Evolutionary conservation across 306 rosid species (phyloP).

Genomic region (Lagenaria siceraria): DNA sequence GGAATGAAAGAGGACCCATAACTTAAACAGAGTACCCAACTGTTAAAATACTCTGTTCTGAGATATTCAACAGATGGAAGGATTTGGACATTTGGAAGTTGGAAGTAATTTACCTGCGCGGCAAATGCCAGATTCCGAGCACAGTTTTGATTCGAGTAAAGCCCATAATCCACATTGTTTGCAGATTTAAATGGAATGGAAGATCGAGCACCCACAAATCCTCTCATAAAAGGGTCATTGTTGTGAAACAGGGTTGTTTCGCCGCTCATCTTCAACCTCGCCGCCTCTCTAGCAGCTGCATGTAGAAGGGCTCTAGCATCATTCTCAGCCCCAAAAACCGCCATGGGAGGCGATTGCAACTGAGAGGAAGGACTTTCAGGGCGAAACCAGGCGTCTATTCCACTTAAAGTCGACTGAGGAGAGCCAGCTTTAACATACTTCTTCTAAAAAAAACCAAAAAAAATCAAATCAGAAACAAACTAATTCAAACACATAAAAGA

Average conservation of each 20-base stretch:
- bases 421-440: background rate
- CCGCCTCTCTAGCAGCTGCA: conserved; percentile 57
- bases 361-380: background rate
- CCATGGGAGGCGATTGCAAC: conserved; percentile 39
- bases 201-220: conserved; percentile 12
- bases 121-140: conserved; percentile 7
- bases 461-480: background rate
- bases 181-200: background rate
- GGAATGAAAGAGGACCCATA: background rate
- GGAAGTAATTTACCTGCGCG: conserved; percentile 15
- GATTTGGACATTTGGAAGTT: background rate
- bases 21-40: background rate
- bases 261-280: conserved; percentile 31
- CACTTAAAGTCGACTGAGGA: conserved; percentile 9
- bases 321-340: conserved; percentile 33
- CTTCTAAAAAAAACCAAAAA: background rate
- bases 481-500: background rate
- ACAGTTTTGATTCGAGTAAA: conserved; percentile 19
- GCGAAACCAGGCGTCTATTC: background rate
- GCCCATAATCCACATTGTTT: background rate
- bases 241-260: conserved; percentile 8
- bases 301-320: conserved; percentile 53
- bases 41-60: background rate
- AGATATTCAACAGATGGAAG: background rate
- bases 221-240: conserved; percentile 12